Evolutionary conservation across 139 green algal genomes (phyloP).

Genomic region (Asterochloris sp.): DNA sequence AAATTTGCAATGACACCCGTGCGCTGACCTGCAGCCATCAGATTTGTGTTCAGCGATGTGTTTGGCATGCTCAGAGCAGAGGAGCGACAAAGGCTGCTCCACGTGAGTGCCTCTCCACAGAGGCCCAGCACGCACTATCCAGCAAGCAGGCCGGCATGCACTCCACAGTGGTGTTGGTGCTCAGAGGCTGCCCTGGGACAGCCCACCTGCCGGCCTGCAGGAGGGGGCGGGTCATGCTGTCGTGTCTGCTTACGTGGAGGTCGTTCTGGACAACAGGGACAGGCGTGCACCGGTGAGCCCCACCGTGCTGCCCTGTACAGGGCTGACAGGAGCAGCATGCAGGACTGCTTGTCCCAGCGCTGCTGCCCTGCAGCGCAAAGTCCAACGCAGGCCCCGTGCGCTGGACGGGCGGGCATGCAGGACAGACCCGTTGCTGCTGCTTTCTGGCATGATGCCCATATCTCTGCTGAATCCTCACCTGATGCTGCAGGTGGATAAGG

Average conservation of each 20-base stretch:
- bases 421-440: too few relatives aligned
- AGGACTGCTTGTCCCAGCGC: not conserved
- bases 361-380: not conserved
- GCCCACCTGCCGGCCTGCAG: conserved; percentile 40
- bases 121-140: too few relatives aligned
- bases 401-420: not conserved
- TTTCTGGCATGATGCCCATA: too few relatives aligned
- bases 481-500: conserved; percentile 63
- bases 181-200: too few relatives aligned
- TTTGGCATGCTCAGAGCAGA: conserved; percentile 68
- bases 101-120: conserved; percentile 62
- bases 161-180: too few relatives aligned
- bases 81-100: conserved; percentile 89
- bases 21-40: conserved; percentile 75
- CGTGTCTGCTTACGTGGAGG: conserved; percentile 89
- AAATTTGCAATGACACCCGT: not conserved
- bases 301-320: not conserved
- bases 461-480: too few relatives aligned
- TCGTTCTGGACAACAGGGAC: conserved; percentile 98
- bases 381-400: too few relatives aligned
- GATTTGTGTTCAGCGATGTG: conserved; percentile 95
- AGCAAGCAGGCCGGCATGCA: too few relatives aligned
- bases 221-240: conserved; percentile 90
- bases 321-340: not conserved
- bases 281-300: conserved; percentile 78